Evolutionary conservation across 148 eudicot species (phyloP), one percentile per base, ranked within the genome.

Genomic region (Chenopodium album): DNA sequence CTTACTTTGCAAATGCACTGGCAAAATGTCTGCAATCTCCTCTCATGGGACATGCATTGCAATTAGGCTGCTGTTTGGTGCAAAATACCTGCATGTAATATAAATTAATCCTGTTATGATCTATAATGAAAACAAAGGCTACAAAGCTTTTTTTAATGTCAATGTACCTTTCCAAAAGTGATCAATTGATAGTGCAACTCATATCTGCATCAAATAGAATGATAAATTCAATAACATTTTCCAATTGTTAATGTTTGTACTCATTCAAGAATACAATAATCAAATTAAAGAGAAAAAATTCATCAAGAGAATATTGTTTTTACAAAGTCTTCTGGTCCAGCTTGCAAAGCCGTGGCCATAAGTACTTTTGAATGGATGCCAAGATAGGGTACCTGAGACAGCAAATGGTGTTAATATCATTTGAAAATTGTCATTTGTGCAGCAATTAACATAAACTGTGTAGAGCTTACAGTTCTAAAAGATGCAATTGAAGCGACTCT

Each of bases 1-100:
- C 89, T 78, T 74, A 97, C 99, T 98, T 94, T 73, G 99, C 94
- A 85, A 91, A 97, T 78, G 98, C 98, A 87, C 99, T 97, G 56
- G 99, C 99, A 83, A 94, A 97, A 86, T 97, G 99, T 83, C 94
- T 90, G 93, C 99, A 97, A 79, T 94, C 98, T 85, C 91, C 99
- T 86, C 94, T 89, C 87, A 97, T 78, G 48, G 99, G 99, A 81
- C 99, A 97, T 26, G 98, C 95, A 87, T 94, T 90, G 91, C 99
- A 97, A 82, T 97, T 97, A 79, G 99, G 99, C 83, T 89, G 94
- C 84, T 90, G 92, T 86, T 97, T 97, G 76, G 98, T 97, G 79
- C 99, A 97, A 82, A 97, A 97, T 46, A 97, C 99, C 99, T 96
- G 92, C 86, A 88, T 67, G 74, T 52, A 75, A 5, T 28, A 34